Conservation (phyloP, 1,284 basidiomycete genomes). For the Trametes hirsuta region DNA sequence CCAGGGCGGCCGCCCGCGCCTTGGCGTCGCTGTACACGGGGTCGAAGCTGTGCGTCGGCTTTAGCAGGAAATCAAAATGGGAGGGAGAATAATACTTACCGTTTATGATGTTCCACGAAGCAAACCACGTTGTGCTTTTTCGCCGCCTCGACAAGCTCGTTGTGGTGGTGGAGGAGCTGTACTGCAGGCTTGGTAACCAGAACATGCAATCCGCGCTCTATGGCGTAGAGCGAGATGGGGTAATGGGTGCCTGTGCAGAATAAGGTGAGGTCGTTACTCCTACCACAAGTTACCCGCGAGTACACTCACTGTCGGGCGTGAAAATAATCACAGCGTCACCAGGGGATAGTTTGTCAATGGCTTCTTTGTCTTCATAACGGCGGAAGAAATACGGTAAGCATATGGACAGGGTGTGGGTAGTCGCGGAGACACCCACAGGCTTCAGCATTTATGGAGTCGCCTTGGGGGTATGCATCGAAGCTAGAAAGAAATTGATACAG, state of each 20-base stretch:
- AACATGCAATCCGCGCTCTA: conserved; percentile 84
- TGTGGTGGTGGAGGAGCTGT: conserved; percentile 83
- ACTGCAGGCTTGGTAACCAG: conserved; percentile 93
- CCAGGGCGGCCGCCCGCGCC: conserved; percentile 74
- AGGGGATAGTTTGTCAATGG: conserved; percentile 79
- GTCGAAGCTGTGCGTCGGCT: conserved; percentile 63
- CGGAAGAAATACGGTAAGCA: not conserved
- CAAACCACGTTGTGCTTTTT: conserved; percentile 82
- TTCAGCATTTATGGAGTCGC: conserved; percentile 70
- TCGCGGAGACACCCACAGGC: conserved; percentile 63
- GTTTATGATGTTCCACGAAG: conserved; percentile 90
- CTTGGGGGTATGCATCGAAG: conserved; percentile 82
- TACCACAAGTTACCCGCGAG: conserved; percentile 18
- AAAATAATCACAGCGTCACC: conserved; percentile 90
- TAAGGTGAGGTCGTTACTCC: not conserved
- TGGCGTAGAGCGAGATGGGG: conserved; percentile 83
- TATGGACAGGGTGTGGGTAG: not conserved
- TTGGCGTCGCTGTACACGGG: conserved; percentile 92
- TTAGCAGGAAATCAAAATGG: not conserved
- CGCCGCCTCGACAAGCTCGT: conserved; percentile 74
- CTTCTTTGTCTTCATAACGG: conserved; percentile 69
- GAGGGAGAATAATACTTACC: conserved; percentile 40
- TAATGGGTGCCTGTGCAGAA: conserved; percentile 73
- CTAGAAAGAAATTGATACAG: conserved; percentile 37
- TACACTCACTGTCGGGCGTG: conserved; percentile 77